These are phyloP conservation scores for Letharia columbiana DNA, from an alignment of 495 filamentous ascomycete genomes.

Conservation along the genomic window DNA sequence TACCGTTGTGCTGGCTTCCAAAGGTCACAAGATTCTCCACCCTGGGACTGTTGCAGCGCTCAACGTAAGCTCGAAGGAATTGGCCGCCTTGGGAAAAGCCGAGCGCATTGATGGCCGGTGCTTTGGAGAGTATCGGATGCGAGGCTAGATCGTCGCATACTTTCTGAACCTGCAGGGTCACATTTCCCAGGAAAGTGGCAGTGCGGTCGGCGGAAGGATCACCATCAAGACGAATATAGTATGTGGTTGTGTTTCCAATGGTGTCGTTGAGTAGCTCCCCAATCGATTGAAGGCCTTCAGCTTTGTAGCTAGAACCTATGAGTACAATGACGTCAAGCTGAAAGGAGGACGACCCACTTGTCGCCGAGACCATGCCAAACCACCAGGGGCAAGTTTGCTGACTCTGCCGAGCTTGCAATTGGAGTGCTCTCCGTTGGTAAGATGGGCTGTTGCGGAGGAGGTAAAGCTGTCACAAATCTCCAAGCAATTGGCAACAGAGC, in stretches of 20 bases:
- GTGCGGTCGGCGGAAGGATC: conserved; percentile 58
- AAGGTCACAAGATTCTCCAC: conserved; percentile 82
- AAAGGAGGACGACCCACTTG: conserved; percentile 22
- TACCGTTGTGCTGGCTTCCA: conserved; percentile 90
- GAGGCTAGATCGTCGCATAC: conserved; percentile 73
- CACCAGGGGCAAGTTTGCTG: conserved; percentile 51
- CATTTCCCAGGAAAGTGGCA: conserved; percentile 84
- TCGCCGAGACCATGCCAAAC: conserved; percentile 86
- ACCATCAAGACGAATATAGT: conserved; percentile 68
- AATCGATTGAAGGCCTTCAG: conserved; percentile 60
- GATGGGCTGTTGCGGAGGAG: conserved; percentile 20
- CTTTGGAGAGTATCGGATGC: conserved; percentile 70
- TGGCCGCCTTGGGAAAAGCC: conserved; percentile 96
- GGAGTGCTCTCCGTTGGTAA: neutral
- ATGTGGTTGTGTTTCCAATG: conserved; percentile 76
- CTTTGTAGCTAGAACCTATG: conserved; percentile 55
- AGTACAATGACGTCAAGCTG: neutral
- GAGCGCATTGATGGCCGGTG: conserved; percentile 76
- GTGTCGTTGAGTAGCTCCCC: conserved; percentile 57
- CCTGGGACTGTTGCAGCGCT: conserved; percentile 78
- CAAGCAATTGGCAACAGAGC: neutral
- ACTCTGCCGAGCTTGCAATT: neutral
- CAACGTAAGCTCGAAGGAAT: conserved; percentile 86
- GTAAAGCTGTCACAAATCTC: conserved; percentile 4
- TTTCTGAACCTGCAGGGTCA: conserved; percentile 65